Conservation (phyloP, 164 flowering plant genomes). For the Piper betle region DNA sequence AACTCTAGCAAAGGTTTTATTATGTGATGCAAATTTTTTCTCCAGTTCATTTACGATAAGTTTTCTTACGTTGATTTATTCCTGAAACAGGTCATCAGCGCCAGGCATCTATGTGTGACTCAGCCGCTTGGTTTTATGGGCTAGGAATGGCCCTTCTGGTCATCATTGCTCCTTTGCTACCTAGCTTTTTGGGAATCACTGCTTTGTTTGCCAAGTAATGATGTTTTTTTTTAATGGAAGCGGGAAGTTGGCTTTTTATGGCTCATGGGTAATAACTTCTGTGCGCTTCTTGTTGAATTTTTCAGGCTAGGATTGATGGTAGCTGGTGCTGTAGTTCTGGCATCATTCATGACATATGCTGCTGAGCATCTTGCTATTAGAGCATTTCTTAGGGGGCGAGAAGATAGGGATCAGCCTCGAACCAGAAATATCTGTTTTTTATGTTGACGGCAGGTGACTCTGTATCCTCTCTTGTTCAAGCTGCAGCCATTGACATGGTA, state of each 20-base stretch:
- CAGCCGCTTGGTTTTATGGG: constrained; percentile 50
- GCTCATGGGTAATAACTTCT: background rate
- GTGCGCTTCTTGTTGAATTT: background rate
- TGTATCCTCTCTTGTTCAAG: too few relatives aligned
- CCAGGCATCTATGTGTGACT: constrained; percentile 46
- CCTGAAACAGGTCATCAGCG: constrained; percentile 62
- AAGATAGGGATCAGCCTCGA: constrained; percentile 44
- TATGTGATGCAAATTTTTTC: background rate
- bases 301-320: constrained; percentile 94
- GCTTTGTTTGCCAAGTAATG: constrained; percentile 71
- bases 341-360: constrained; percentile 93
- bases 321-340: constrained; percentile 58
- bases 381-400: constrained; percentile 61
- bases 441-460: too few relatives aligned
- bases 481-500: too few relatives aligned
- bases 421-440: constrained; percentile 32
- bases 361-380: constrained; percentile 79
- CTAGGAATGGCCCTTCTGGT: constrained; percentile 81
- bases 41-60: background rate
- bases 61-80: constrained; percentile 4
- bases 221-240: background rate
- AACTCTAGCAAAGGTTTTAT: constrained; percentile 72
- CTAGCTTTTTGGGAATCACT: constrained; percentile 70
- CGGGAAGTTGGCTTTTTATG: background rate
- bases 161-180: constrained; percentile 55